Evolutionary conservation across 306 rosid genomes (phyloP).

Genomic region (Ormosia emarginata): DNA sequence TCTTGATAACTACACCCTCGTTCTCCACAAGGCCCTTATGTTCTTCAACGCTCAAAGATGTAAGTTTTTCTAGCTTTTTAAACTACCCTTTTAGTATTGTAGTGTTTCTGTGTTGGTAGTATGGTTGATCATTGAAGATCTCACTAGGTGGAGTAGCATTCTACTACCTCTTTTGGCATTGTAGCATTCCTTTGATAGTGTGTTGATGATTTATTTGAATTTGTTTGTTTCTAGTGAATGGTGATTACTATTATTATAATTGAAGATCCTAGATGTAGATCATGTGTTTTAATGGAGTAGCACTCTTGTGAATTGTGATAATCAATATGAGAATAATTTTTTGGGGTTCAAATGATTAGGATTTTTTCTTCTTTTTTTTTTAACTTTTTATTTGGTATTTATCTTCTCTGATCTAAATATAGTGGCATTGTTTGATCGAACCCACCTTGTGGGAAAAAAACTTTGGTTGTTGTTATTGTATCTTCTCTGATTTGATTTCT

Average conservation of each 20-base stretch:
- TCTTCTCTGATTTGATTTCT: background rate
- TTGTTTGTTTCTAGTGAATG: background rate
- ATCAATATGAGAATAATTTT: background rate
- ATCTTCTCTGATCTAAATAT: background rate
- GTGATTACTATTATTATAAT: background rate
- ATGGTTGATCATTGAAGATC: background rate
- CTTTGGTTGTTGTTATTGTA: background rate
- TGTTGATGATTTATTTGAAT: background rate
- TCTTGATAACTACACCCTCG: constrained; percentile 77
- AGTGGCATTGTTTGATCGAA: background rate
- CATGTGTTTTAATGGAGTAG: background rate
- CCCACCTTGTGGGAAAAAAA: background rate
- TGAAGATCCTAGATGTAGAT: background rate
- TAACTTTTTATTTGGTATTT: too few relatives aligned
- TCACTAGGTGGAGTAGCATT: background rate
- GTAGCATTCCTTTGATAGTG: background rate
- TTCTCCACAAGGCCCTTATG: constrained; percentile 82
- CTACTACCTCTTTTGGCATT: background rate
- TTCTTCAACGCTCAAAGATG: constrained; percentile 87
- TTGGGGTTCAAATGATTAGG: background rate
- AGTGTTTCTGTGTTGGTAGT: background rate
- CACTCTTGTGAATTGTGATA: background rate
- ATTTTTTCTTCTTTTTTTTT: background rate
- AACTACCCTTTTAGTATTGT: background rate
- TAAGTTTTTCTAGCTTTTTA: background rate